A percentile compares a stretch with the other conserved stretches of the same genome.
phyloP scores from a whole-genome alignment of 2,329 filamentous ascomycete genomes.

The Alternaria gaisen region DNA sequence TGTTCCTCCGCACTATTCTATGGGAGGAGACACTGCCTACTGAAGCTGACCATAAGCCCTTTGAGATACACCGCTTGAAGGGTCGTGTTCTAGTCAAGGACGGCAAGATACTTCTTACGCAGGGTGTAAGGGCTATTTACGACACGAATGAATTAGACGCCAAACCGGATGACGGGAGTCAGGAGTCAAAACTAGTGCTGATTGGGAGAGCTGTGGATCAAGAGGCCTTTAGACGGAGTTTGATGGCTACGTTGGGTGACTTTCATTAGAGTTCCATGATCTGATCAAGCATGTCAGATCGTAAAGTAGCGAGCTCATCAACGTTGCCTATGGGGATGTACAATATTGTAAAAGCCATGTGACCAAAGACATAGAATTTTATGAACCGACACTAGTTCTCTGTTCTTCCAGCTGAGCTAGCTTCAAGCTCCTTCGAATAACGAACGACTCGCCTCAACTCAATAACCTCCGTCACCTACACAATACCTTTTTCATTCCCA shows the following conservation, averaged over 20 bases:
- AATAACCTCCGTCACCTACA: neutral
- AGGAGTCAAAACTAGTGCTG: slow-evolving; percentile 43
- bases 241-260: slow-evolving; percentile 14
- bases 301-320: neutral
- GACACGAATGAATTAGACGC: slow-evolving; percentile 75
- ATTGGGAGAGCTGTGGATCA: slow-evolving; percentile 45
- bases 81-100: slow-evolving; percentile 74
- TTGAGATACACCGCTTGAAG: slow-evolving; percentile 90
- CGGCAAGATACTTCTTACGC: slow-evolving; percentile 77
- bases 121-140: slow-evolving; percentile 93
- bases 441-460: neutral
- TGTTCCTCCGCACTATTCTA: slow-evolving; percentile 81
- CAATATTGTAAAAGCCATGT: neutral
- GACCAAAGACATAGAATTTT: neutral
- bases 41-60: slow-evolving; percentile 46
- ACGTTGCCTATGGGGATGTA: neutral
- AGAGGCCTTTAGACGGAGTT: slow-evolving; percentile 20
- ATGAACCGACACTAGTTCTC: neutral
- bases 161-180: neutral
- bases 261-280: neutral
- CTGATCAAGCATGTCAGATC: neutral
- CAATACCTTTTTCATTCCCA: slow-evolving; percentile 26
- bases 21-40: slow-evolving; percentile 77
- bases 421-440: neutral
- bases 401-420: neutral